phyloP scores from a whole-genome alignment of 371 early-diverging fungal genomes.

The Thermomucor indicae-seudaticae region DNA sequence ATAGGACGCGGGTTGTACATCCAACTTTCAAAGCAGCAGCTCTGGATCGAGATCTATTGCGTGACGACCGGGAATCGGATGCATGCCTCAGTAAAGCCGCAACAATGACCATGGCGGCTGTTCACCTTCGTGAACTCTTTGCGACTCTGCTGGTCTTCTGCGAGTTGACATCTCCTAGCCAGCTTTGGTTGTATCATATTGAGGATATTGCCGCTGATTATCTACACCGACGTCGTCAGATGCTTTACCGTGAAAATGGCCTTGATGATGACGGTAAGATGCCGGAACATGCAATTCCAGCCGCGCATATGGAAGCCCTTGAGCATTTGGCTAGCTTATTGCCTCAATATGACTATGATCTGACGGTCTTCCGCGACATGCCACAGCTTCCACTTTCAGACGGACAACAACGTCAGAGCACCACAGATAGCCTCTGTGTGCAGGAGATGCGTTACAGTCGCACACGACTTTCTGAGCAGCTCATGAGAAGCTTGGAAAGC shows the following conservation, averaged over 20 bases:
- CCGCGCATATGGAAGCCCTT: too few species aligned
- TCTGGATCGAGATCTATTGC: not conserved
- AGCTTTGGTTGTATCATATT: not conserved
- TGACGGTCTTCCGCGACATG: too few species aligned
- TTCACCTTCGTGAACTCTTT: not conserved
- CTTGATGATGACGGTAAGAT: too few species aligned
- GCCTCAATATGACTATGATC: not conserved
- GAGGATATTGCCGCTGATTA: not conserved
- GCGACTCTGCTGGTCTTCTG: not conserved
- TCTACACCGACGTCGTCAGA: not conserved
- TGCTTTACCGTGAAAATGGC: too few species aligned
- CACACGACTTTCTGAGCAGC: too few species aligned
- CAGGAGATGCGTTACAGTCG: too few species aligned
- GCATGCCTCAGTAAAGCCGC: not conserved
- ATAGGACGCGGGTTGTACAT: not conserved
- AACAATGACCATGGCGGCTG: not conserved
- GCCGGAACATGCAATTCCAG: too few species aligned
- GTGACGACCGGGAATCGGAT: not conserved
- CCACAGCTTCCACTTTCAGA: too few species aligned
- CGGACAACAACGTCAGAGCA: too few species aligned
- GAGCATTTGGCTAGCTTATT: too few species aligned
- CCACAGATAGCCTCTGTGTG: too few species aligned
- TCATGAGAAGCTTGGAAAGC: too few species aligned
- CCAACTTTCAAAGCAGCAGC: not conserved
- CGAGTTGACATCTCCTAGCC: not conserved